Evolutionary conservation across 106 monocot species (phyloP), one percentile per base, ranked within the genome.

Genomic region (Triglochin maritima): DNA sequence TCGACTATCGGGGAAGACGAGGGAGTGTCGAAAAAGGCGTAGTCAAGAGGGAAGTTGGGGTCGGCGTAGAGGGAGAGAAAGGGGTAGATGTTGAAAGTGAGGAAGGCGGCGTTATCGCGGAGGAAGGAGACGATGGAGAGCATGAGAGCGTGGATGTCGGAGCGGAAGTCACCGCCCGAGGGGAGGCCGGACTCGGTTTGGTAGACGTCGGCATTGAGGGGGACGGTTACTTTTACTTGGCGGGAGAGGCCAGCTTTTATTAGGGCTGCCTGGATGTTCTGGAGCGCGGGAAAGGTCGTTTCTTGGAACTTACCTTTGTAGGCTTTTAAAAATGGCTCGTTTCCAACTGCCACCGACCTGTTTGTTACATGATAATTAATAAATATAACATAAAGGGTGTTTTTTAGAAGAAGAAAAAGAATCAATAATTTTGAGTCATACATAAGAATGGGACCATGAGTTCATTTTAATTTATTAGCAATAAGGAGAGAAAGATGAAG

Each of bases 41-140:
- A 90, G 69, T 95, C 87, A 72, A 81, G 6, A 46, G 95, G 95
- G 85, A 90, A 96, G 78, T 96, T 47, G 8, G 90, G 85, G 71
- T 96, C 95, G 62, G 79, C 77, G 72, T 90, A 66, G 74, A 90
- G 85, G 79, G 81, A 81, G 72, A 96, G 87, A 76, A 96, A 96
- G 43, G 95, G 90, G 87, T 96, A 96, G 79, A 96, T 96, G 87
- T 96, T 96, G 78, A 96, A 80, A 62, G 81, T 80, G 79, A 96
- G 70, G 6, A 77, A 77, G 47, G 62, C 82, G 64, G 70, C 77
- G 63, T 81, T 90, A 73, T 95, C 79, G 10, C 77, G 82, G 63
- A 95, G 83, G 87, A 95, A 95, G 6, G 62, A 3, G 49, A 88
- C 59, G 67, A 95, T 85, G 74, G 72, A 50, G 65, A 90, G 5